Base-by-base conservation (phyloP, 75 land plant genomes). In the Adiantum capillusveneris region DNA sequence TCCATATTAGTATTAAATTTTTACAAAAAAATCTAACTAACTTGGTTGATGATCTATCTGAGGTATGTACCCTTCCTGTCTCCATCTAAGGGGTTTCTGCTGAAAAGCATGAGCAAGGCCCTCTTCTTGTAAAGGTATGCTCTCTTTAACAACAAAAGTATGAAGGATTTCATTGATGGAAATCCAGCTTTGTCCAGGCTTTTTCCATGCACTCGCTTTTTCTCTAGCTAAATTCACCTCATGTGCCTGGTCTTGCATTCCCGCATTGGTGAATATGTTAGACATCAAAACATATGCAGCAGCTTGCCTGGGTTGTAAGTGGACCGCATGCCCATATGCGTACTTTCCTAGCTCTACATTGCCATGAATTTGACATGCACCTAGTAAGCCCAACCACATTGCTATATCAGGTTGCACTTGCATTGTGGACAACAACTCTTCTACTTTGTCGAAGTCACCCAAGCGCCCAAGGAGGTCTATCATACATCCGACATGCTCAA, bases 221-320 rank as follows among this genome's bases (percentile, higher is more conserved):
- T 37, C 22, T 30, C 30, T 57, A 14, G 59, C 25, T 29, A 13
- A 30, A 21, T 37, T 57, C 0, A 78, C 69, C 28, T 51, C 48
- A n/a, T 31, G 50, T 26, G 59, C 59, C 11, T 57, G 30, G 12
- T 29, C 31, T 37, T 37, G 20, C 26, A 24, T 57, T 21, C 59
- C 59, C 14, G 59, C 63, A 60, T 41, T 43, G 56, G 63, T 44
- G 43, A 36, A 43, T 18, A 60, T 34, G 0, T 51, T 41, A 19
- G 80, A 76, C 39, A 81, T 53, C 21, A 77, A 76, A 17, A 77
- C 45, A 59, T 81, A 76, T 25, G 55, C 62, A 0, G 71, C 63
- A 31, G 62, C 63, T 50, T 77, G 63, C 31, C 64, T 44, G 14
- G 76, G 76, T 27, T 73, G 74, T 6, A 81, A 37, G 44, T 73